Base-by-base conservation (phyloP, 768 basidiomycete species). In the Russula compacta region DNA sequence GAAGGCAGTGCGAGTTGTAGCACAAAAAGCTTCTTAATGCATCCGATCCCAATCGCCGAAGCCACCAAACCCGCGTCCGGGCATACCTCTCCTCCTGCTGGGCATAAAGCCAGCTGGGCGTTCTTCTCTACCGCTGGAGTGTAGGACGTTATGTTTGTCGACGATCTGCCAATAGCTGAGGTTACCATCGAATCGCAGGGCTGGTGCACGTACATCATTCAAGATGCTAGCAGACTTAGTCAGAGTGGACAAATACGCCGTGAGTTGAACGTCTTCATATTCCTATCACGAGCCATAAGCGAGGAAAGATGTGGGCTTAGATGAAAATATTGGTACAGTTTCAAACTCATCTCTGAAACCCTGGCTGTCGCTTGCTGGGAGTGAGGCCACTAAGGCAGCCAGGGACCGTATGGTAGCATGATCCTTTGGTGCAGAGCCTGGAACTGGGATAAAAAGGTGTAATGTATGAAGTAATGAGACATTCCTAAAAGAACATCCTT, bases 191-290 rank as follows among this genome's bases (percentile, higher is more conserved):
- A 52, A 36, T 24, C 53, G 55, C 54, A 46, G 60, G 51, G 36
- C 29, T 42, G 47, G 51, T 14, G 39, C 2, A 68, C 91, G 68
- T 69, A 95, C 95, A 67, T 95, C 92, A 70, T 95, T 98, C 60
- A 98, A 73, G 10, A 86, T 82, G 65, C 86, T 87, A 15, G 95
- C 80, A 35, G 90, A 89, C 73, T 94, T 95, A 7, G 95, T 98
- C 60, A 99, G 73, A 14, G 85, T 83, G 0, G 92, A 86, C 12
- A 99, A 77, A 73, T 92, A 91, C 9, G 88, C 86, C 1, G 93
- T 97, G 33, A 99, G 76, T 63, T 97, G 92, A 15, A 95, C 93
- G 70, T 99, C 95, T 68, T 88, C 89, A 73, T 95, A 92, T 82
- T 99, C 95, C 93, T 97, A 47, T 67, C 24, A 56, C 55, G 36